Conservation (phyloP, 768 basidiomycete species). For the Termitomyces sp. region DNA sequence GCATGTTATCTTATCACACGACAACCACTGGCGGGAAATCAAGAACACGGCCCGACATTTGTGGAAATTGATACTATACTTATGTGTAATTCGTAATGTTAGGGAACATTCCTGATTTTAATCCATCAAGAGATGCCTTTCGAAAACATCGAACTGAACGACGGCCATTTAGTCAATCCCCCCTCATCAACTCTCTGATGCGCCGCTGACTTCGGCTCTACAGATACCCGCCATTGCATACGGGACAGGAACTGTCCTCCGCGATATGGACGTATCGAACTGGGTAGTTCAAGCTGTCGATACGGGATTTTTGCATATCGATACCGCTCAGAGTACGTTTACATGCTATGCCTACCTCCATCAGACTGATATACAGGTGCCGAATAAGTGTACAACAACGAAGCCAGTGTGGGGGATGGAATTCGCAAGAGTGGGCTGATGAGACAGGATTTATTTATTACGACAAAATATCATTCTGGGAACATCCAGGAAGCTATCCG, state of each 20-base stretch:
- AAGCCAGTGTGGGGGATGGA: slow-evolving; percentile 35
- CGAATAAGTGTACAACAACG: slow-evolving; percentile 34
- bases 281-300: slow-evolving; percentile 14
- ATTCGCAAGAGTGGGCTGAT: slow-evolving; percentile 44
- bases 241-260: slow-evolving; percentile 12
- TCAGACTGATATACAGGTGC: background rate
- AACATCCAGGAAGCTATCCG: slow-evolving; percentile 38
- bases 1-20: no score
- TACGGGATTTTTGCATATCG: slow-evolving; percentile 17
- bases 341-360: slow-evolving; percentile 11
- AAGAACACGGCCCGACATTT: no score
- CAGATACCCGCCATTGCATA: slow-evolving; percentile 17
- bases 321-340: slow-evolving; percentile 20
- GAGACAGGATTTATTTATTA: slow-evolving; percentile 46
- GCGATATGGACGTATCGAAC: slow-evolving; percentile 5
- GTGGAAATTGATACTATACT: no score
- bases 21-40: no score
- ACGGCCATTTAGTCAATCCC: slow-evolving; percentile 9
- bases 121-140: slow-evolving; percentile 7
- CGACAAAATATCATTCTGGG: slow-evolving; percentile 50
- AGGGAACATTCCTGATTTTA: no score
- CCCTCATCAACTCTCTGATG: background rate
- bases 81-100: no score
- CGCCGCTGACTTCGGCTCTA: background rate
- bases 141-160: slow-evolving; percentile 9